Evolutionary conservation across 768 basidiomycete genomes (phyloP).

Genomic region (Leccinum incarnatum): DNA sequence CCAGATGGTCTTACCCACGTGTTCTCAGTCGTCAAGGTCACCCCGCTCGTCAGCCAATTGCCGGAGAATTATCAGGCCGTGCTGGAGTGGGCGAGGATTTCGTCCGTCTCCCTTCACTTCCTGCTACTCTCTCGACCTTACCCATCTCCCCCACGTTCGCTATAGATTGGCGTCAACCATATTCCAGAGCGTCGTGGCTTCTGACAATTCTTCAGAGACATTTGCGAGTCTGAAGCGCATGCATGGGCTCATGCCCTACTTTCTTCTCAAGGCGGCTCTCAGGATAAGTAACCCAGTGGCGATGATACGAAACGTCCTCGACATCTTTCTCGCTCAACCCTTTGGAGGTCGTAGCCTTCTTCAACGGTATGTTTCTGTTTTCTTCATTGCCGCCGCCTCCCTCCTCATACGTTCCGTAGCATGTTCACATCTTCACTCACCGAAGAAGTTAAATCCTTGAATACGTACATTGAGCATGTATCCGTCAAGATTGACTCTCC

Average conservation of each 20-base stretch:
- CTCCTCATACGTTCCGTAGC: conserved; percentile 38
- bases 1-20: conserved; percentile 86
- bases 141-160: conserved; percentile 1
- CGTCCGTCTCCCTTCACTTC: conserved; percentile 53
- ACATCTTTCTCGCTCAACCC: conserved; percentile 94
- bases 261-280: conserved; percentile 88
- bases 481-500: conserved; percentile 88
- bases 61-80: conserved; percentile 87
- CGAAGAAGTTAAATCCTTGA: conserved; percentile 83
- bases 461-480: conserved; percentile 86
- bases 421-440: conserved; percentile 94
- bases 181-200: conserved; percentile 91
- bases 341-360: conserved; percentile 92
- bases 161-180: conserved; percentile 89
- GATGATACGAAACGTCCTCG: conserved; percentile 91
- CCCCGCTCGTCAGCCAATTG: conserved; percentile 69
- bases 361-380: conserved; percentile 58
- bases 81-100: conserved; percentile 95
- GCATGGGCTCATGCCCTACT: conserved; percentile 97
- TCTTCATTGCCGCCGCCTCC: not conserved
- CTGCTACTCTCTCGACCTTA: conserved; percentile 4
- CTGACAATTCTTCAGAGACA: conserved; percentile 88
- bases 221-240: conserved; percentile 86
- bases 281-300: conserved; percentile 93
- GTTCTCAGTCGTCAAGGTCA: conserved; percentile 86